Evolutionary conservation across 768 basidiomycete species (phyloP).

Genomic region (Termitomyces sp.): DNA sequence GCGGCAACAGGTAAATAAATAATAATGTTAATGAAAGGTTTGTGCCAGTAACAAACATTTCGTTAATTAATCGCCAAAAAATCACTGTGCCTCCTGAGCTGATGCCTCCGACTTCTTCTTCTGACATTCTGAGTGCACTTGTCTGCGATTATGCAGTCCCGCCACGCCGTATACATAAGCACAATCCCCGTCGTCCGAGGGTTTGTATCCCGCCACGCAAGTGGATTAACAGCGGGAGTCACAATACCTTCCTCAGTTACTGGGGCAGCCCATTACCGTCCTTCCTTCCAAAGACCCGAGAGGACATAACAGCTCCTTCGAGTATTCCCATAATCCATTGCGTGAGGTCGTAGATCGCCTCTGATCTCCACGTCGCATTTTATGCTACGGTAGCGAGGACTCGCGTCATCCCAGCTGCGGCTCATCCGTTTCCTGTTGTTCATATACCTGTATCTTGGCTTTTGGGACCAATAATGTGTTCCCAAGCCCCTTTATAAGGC

Average conservation of each 20-base stretch:
- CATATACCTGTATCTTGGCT: conserved; percentile 35
- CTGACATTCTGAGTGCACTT: not conserved
- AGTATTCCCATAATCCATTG: conserved; percentile 37
- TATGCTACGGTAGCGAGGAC: conserved; percentile 40
- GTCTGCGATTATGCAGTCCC: conserved; percentile 26
- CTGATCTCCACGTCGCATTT: no score
- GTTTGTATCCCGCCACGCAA: conserved; percentile 24
- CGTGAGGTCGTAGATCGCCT: not conserved
- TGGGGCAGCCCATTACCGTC: conserved; percentile 20
- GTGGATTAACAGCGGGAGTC: conserved; percentile 31
- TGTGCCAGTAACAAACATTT: not conserved
- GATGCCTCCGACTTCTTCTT: not conserved
- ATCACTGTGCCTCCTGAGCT: not conserved
- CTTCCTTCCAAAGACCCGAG: conserved; percentile 14
- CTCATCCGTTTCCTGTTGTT: conserved; percentile 66
- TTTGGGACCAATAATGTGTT: conserved; percentile 37
- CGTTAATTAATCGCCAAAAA: not conserved
- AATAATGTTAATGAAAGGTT: not conserved
- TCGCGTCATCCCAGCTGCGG: conserved; percentile 60
- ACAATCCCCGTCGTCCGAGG: conserved; percentile 28
- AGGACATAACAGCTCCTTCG: conserved; percentile 30
- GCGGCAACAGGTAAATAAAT: not conserved
- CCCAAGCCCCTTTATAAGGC: conserved; percentile 27
- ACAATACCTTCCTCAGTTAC: conserved; percentile 26
- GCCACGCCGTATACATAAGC: conserved; percentile 34